Percentiles rank a stretch among this genome's conserved stretches.
Conservation (phyloP, 2,329 filamentous ascomycete species). For the Trichoderma lentiforme region DNA sequence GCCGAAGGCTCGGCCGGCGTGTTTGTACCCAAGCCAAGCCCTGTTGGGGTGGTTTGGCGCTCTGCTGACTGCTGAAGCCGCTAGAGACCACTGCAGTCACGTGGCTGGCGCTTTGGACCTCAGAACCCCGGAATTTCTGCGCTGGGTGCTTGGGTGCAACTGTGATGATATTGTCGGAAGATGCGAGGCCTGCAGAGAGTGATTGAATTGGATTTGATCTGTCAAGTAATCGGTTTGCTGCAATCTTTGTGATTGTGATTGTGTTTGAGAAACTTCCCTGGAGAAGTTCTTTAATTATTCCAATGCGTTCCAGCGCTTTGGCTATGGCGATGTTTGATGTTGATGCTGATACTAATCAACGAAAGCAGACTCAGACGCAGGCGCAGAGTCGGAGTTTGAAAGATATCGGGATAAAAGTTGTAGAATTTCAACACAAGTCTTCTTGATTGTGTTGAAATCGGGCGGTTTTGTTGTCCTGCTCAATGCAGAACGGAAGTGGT, state of each 20-base stretch:
- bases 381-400: background rate
- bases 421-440: background rate
- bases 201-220: background rate
- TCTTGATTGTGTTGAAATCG: background rate
- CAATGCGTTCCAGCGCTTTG: background rate
- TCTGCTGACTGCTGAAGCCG: slow-evolving; percentile 17
- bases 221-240: background rate
- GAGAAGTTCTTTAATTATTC: background rate
- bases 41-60: slow-evolving; percentile 13
- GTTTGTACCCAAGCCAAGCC: slow-evolving; percentile 27
- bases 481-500: background rate
- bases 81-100: slow-evolving; percentile 8
- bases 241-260: background rate
- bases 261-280: background rate
- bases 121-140: background rate
- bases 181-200: background rate
- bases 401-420: background rate
- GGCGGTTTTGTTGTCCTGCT: too few species aligned
- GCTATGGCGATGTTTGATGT: background rate
- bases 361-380: background rate
- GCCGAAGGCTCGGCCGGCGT: slow-evolving; percentile 28
- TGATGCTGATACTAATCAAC: background rate
- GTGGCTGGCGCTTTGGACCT: background rate
- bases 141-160: background rate
- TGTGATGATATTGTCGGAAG: background rate